Evolutionary conservation across 768 basidiomycete genomes (phyloP).

Genomic region (Mycena rebaudengoi): DNA sequence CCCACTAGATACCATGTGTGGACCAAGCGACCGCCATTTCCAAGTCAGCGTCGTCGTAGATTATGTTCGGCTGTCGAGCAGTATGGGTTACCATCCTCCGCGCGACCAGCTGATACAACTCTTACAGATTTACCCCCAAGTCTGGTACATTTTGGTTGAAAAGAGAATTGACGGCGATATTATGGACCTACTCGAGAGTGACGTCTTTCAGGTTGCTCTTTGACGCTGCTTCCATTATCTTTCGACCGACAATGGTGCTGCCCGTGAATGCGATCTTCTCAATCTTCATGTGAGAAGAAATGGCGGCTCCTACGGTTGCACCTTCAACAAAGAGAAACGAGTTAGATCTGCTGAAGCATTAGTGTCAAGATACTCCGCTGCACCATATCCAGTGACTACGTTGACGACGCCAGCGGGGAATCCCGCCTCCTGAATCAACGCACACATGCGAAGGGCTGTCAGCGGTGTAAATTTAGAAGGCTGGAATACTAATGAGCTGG

Average conservation of each 20-base stretch:
- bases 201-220: conserved; percentile 74
- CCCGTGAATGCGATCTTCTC: conserved; percentile 83
- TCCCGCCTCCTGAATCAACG: conserved; percentile 76
- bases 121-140: conserved; percentile 77
- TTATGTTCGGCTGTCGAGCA: conserved; percentile 65
- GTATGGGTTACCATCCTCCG: no score
- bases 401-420: conserved; percentile 86
- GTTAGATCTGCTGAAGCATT: no score
- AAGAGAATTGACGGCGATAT: no score
- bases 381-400: no score
- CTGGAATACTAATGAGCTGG: conserved; percentile 9
- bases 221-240: conserved; percentile 71
- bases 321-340: conserved; percentile 81
- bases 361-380: no score
- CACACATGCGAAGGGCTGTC: conserved; percentile 63
- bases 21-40: conserved; percentile 68
- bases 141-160: no score
- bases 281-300: conserved; percentile 75
- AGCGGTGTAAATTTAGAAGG: conserved; percentile 84
- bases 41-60: conserved; percentile 70
- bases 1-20: conserved; percentile 66
- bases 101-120: no score
- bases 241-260: conserved; percentile 69
- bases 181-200: conserved; percentile 64
- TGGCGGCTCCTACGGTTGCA: conserved; percentile 70